A percentile compares a stretch with the other conserved stretches of the same genome.
Conservation (phyloP, 2,329 filamentous ascomycete genomes). For the Phialocephala subalpina region DNA sequence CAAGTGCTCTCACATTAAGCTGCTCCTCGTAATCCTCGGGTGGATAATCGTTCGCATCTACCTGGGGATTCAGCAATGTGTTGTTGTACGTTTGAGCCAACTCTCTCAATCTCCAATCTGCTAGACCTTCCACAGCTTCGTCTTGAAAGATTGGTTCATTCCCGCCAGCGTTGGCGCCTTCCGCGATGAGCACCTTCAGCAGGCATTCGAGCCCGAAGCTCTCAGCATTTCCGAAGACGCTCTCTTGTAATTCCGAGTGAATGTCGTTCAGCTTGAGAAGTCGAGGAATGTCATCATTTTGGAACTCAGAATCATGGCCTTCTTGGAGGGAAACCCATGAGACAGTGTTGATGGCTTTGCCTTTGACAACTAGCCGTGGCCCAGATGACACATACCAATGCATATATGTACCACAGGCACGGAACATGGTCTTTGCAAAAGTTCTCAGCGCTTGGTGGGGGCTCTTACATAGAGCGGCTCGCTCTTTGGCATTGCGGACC, state of each 20-base stretch:
- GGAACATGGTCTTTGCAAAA: not conserved
- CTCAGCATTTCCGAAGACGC: too few relatives aligned
- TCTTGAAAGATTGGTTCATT: not conserved
- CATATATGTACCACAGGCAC: not conserved
- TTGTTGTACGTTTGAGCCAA: not conserved
- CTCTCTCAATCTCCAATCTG: not conserved
- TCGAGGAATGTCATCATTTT: not conserved
- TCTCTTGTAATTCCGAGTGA: not conserved
- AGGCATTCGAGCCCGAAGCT: not conserved
- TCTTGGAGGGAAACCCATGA: not conserved
- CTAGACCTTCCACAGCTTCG: not conserved
- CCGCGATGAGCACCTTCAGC: not conserved
- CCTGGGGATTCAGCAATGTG: not conserved
- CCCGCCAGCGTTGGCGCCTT: not conserved
- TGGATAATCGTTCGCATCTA: not conserved
- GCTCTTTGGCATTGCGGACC: not conserved
- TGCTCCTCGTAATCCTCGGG: not conserved
- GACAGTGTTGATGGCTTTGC: not conserved
- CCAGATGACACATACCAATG: not conserved
- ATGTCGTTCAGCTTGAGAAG: not conserved
- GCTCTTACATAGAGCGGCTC: not conserved
- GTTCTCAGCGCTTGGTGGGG: not conserved
- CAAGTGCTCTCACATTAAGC: not conserved
- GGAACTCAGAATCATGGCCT: not conserved
- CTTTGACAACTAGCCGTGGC: not conserved